These are phyloP conservation scores for Dorcoceras hygrometricum DNA, from an alignment of 257 asterid species.

Conservation along the genomic window DNA sequence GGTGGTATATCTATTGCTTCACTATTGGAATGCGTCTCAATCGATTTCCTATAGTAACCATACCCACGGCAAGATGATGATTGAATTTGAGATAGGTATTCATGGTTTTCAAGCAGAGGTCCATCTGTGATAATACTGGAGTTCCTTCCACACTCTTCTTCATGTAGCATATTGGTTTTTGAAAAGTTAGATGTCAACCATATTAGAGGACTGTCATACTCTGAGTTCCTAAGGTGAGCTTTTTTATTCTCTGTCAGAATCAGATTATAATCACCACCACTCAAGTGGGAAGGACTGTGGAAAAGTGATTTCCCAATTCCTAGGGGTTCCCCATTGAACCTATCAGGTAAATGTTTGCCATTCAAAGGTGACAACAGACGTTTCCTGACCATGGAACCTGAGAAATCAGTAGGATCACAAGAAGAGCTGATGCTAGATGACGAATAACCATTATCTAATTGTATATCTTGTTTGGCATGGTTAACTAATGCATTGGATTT, in stretches of 20 bases:
- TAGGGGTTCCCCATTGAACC: slow-evolving; percentile 46
- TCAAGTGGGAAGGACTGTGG: slow-evolving; percentile 26
- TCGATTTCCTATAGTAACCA: slow-evolving; percentile 25
- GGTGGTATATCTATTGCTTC: slow-evolving; percentile 31
- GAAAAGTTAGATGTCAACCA: slow-evolving; percentile 31
- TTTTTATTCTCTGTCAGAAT: slow-evolving; percentile 44
- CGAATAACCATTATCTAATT: neutral
- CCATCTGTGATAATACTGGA: slow-evolving; percentile 55
- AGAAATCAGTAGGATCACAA: slow-evolving; percentile 35
- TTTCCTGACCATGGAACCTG: slow-evolving; percentile 54
- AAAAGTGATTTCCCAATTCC: slow-evolving; percentile 43
- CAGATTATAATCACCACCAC: slow-evolving; percentile 29
- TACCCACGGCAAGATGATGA: slow-evolving; percentile 32
- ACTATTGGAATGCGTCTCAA: slow-evolving; percentile 26
- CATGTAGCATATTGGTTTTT: slow-evolving; percentile 31
- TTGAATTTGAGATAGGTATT: slow-evolving; percentile 27
- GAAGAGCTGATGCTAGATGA: slow-evolving; percentile 20
- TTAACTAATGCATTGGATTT: slow-evolving; percentile 29
- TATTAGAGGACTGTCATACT: slow-evolving; percentile 31
- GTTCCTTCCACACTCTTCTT: slow-evolving; percentile 26
- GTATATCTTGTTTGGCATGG: neutral
- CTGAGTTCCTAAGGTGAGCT: slow-evolving; percentile 48
- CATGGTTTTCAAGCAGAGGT: slow-evolving; percentile 56
- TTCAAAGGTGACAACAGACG: slow-evolving; percentile 66
- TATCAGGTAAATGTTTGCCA: slow-evolving; percentile 40